phyloP scores from a whole-genome alignment of 306 rosid genomes.

The Gynostemma pentaphyllum region DNA sequence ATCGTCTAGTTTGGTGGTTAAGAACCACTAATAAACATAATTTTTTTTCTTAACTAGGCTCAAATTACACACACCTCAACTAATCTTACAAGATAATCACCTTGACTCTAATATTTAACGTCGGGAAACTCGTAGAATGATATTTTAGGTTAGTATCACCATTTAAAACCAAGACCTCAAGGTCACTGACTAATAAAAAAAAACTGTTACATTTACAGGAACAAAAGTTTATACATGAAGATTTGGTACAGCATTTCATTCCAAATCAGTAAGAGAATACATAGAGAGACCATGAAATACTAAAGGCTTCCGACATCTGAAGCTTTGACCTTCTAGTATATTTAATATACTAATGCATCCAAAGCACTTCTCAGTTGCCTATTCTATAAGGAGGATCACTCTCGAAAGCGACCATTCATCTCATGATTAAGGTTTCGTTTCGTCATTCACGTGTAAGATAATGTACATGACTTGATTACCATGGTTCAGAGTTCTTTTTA shows the following conservation, averaged over 20 bases:
- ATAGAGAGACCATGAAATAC: too few species aligned
- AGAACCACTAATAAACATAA: neutral
- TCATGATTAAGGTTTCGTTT: neutral
- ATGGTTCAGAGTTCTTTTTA: constrained; percentile 63
- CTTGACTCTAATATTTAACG: too few species aligned
- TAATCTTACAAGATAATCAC: neutral
- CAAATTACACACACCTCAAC: too few species aligned
- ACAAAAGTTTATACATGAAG: neutral
- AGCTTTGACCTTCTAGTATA: neutral
- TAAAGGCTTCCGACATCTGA: neutral
- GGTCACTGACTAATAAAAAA: too few species aligned
- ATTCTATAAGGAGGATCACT: neutral
- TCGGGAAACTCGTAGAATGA: too few species aligned
- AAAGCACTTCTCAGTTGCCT: neutral
- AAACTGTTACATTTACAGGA: neutral
- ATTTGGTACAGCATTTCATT: neutral
- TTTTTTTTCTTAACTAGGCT: neutral
- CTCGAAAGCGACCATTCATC: neutral
- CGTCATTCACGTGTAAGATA: neutral
- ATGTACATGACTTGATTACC: constrained; percentile 30
- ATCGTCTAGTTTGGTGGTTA: too few species aligned
- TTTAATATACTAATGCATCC: neutral
- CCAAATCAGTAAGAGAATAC: too few species aligned
- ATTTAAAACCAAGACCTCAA: too few species aligned
- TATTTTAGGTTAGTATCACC: too few species aligned